Conservation (phyloP, 306 rosid species). For the Sindora glabra region DNA sequence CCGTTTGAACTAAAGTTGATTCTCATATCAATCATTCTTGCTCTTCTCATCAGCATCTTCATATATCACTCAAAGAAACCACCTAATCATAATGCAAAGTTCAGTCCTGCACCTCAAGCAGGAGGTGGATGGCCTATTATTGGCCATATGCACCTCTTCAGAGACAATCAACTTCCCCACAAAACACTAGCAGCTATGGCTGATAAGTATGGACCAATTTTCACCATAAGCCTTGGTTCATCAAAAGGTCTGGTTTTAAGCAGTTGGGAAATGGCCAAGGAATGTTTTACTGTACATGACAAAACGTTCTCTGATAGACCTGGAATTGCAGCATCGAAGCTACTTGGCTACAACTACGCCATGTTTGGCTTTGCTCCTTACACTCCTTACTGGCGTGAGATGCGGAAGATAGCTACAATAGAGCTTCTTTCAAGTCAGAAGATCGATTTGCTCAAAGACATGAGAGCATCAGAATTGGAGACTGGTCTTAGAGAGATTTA, state of each 20-base stretch:
- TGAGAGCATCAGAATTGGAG: conserved; percentile 17
- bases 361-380: conserved; percentile 27
- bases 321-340: conserved; percentile 17
- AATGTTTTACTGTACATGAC: conserved; percentile 33
- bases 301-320: conserved; percentile 31
- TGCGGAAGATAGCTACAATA: conserved; percentile 13
- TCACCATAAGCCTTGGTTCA: conserved; percentile 25
- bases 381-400: conserved; percentile 35
- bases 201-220: conserved; percentile 27
- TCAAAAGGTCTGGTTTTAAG: conserved; percentile 25
- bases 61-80: conserved; percentile 10
- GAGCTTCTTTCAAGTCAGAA: conserved; percentile 30
- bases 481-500: conserved; percentile 12
- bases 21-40: conserved; percentile 11
- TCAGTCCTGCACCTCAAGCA: conserved; percentile 24
- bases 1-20: too few relatives aligned
- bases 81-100: conserved; percentile 1
- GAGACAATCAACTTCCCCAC: conserved; percentile 14
- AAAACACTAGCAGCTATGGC: conserved; percentile 27
- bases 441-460: conserved; percentile 26
- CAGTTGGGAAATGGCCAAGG: conserved; percentile 23
- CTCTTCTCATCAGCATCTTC: neutral
- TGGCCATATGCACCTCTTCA: conserved; percentile 29
- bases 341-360: conserved; percentile 21
- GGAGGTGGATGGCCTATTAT: conserved; percentile 30